Base-by-base conservation (phyloP, 108 stramenopile species). In the Conticribra guillardii region DNA sequence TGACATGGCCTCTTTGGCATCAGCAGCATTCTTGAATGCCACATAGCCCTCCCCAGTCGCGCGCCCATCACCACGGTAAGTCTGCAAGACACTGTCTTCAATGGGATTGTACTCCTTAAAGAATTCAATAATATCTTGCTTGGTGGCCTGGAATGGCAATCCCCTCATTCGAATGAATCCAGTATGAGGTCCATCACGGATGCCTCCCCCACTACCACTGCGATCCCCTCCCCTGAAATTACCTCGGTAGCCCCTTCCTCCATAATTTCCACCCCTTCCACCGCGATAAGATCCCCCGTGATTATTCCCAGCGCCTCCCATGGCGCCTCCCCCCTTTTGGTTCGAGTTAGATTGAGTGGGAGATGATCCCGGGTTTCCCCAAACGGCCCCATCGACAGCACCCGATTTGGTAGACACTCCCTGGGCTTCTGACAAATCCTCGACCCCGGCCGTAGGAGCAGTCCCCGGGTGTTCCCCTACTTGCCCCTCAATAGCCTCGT, bases 21-120 rank as follows among this genome's bases (percentile, higher is more conserved):
- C 92, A n/a, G 88, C 88, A 14, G 87, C 80, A 51, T 86, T 79
- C 44, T 79, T 74, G 73, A 97, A 96, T 24, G 85, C 89, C 45
- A 96, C 86, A 64, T 95, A 97, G 24, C 90, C 95, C 62, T 97
- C 97, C 32, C 97, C 97, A 64, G 97, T 97, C 18, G 95, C 86
- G 21, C 96, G 84, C 30, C 97, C 97, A 59, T 97, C 97, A 48
- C 89, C 88, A 59, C 97, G 88, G 64, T 90, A 93, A 14, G 94
- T 94, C 55, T 96, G 70, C 16, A 94, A 73, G 72, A 96, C 80
- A 47, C 88, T 91, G 27, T 96, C 93, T 54, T 83, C 84, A 27
- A 92, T 64, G 7, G 91, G 86, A 31, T 91, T 83, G 81, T 87
- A 86, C 21, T 79, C 90, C 54, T 85, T 82, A 76, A 98, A 98